Percentiles rank a stretch among this genome's conserved stretches.
Conservation (phyloP, 2,329 filamentous ascomycete species). For the Hypoxylon sp. region DNA sequence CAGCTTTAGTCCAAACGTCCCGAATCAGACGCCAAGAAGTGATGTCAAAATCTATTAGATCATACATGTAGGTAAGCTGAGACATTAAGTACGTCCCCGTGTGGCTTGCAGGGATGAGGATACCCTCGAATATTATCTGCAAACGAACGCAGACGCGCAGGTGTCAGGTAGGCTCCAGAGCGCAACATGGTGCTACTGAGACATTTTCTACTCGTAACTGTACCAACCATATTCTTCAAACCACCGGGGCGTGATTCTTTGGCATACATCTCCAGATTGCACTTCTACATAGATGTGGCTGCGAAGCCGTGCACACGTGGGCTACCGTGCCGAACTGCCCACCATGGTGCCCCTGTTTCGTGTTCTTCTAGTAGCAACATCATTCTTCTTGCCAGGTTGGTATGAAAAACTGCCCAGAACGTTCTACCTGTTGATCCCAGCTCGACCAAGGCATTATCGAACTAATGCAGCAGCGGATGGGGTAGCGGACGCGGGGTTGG, state of each 20-base stretch:
- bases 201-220: too few species aligned
- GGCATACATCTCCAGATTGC: background rate
- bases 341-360: background rate
- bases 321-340: too few species aligned
- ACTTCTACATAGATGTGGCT: background rate
- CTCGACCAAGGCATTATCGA: background rate
- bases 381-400: background rate
- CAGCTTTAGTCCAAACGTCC: background rate
- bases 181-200: too few species aligned
- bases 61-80: too few species aligned
- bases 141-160: too few species aligned
- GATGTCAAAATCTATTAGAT: background rate
- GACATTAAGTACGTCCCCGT: too few species aligned
- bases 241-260: too few species aligned
- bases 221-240: too few species aligned
- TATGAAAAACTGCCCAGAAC: background rate
- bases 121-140: too few species aligned
- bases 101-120: too few species aligned
- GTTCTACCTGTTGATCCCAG: background rate
- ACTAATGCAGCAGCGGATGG: background rate
- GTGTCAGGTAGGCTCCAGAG: too few species aligned
- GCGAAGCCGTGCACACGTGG: too few species aligned
- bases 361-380: background rate
- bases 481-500: background rate
- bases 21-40: background rate